Evolutionary conservation across 2,329 filamentous ascomycete species (phyloP).

Genomic region (Bipolaris cookei): DNA sequence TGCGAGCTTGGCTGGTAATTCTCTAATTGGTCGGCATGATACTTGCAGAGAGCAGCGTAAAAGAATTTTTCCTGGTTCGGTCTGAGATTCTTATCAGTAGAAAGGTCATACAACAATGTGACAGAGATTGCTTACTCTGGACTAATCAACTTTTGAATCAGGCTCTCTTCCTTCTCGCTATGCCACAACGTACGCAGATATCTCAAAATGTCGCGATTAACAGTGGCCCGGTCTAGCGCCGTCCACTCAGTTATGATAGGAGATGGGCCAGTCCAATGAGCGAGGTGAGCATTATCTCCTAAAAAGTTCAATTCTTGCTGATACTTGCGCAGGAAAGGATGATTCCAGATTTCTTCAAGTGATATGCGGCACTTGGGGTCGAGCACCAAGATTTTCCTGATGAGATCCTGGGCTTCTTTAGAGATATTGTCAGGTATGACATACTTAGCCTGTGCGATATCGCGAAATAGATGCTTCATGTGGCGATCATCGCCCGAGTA

Average conservation of each 20-base stretch:
- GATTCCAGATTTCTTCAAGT: constrained; percentile 82
- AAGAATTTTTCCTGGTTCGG: constrained; percentile 92
- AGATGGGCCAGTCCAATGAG: constrained; percentile 61
- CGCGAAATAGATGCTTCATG: constrained; percentile 67
- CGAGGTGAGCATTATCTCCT: constrained; percentile 59
- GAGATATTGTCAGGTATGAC: constrained; percentile 60
- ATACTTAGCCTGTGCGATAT: constrained; percentile 59
- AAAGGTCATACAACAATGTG: not conserved
- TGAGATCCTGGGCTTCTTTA: constrained; percentile 75
- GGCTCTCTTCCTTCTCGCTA: constrained; percentile 73
- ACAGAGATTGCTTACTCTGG: constrained; percentile 46
- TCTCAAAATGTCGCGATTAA: constrained; percentile 81
- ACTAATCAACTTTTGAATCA: constrained; percentile 70
- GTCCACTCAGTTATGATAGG: constrained; percentile 68
- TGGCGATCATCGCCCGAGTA: constrained; percentile 57
- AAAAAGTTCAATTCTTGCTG: constrained; percentile 72
- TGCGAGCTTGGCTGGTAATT: constrained; percentile 76
- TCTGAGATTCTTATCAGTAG: constrained; percentile 52
- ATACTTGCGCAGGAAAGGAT: constrained; percentile 86
- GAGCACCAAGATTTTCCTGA: constrained; percentile 77
- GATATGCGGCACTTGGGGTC: constrained; percentile 80
- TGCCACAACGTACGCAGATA: constrained; percentile 94
- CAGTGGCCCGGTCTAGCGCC: constrained; percentile 66
- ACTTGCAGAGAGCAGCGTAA: constrained; percentile 82
- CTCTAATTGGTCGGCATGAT: constrained; percentile 83